These are phyloP conservation scores for Orbilia quercus DNA, from an alignment of 2,329 filamentous ascomycete genomes.

Conservation along the genomic window DNA sequence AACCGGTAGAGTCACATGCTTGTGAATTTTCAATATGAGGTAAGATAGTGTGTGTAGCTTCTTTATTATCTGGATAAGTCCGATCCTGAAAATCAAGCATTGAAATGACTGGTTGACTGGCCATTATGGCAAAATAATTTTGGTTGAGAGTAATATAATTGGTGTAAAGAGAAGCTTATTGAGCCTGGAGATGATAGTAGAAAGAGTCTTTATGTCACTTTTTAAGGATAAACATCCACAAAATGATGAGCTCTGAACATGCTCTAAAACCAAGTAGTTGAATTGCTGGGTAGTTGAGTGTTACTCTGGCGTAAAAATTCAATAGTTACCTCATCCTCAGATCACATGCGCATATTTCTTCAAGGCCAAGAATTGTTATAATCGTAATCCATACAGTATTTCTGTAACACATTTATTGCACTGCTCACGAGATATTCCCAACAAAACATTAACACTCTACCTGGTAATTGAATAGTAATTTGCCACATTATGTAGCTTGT, in stretches of 20 bases:
- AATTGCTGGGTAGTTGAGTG: slow-evolving; percentile 2
- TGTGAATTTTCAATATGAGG: background rate
- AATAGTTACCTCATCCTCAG: slow-evolving; percentile 8
- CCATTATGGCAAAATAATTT: slow-evolving; percentile 4
- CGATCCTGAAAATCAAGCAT: background rate
- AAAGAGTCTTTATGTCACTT: background rate
- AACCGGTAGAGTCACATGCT: slow-evolving; percentile 1
- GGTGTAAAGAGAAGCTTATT: background rate
- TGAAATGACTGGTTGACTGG: slow-evolving; percentile 1
- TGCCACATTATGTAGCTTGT: no score
- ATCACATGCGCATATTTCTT: background rate
- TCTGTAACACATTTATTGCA: no score
- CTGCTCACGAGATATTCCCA: no score
- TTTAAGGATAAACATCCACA: slow-evolving; percentile 9
- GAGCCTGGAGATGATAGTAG: background rate
- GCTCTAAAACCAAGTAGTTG: slow-evolving; percentile 5
- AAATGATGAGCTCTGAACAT: background rate
- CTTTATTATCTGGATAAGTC: background rate
- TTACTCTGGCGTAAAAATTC: slow-evolving; percentile 1
- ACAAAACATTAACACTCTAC: no score
- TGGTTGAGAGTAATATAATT: slow-evolving; percentile 6
- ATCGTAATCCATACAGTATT: no score
- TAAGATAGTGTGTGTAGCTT: slow-evolving; percentile 3
- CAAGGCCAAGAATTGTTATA: background rate
- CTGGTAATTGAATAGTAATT: no score